Conservation (phyloP, 75 land plant genomes). For the Cupressus sempervirens region DNA sequence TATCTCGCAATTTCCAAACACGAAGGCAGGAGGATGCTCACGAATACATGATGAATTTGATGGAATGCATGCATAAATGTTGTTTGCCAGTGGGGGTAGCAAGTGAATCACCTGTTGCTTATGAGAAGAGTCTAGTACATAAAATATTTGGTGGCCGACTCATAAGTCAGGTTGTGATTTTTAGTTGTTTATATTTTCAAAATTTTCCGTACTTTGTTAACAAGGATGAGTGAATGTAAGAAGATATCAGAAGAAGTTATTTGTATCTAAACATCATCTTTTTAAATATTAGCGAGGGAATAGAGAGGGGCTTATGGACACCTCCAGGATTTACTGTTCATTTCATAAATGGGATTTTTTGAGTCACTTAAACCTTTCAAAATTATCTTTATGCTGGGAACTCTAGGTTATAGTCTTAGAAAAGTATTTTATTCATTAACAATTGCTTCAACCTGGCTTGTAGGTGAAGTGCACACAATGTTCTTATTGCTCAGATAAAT, state of each 20-base stretch:
- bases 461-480: constrained; percentile 91
- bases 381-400: neutral
- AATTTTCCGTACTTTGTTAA: neutral
- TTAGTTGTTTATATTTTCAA: constrained; percentile 3
- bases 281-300: neutral
- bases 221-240: neutral
- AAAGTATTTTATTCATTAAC: neutral
- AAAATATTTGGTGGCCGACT: constrained; percentile 93
- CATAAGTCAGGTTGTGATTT: constrained; percentile 68
- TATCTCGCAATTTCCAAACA: constrained; percentile 69
- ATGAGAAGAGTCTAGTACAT: constrained; percentile 75
- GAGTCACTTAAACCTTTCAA: neutral
- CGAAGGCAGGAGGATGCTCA: constrained; percentile 94
- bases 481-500: constrained; percentile 65
- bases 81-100: constrained; percentile 66
- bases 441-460: neutral
- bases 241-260: neutral
- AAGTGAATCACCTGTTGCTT: constrained; percentile 56
- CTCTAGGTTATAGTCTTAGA: neutral
- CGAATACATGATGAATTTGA: constrained; percentile 83
- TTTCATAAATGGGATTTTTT: neutral
- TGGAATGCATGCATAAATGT: constrained; percentile 91
- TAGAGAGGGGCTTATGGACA: neutral
- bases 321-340: neutral
- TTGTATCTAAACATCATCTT: neutral